Percentiles rank a stretch among this genome's conserved stretches.
Evolutionary conservation across 192 early-diverging fungal species (phyloP).

Genomic region (Linnemannia zychae): DNA sequence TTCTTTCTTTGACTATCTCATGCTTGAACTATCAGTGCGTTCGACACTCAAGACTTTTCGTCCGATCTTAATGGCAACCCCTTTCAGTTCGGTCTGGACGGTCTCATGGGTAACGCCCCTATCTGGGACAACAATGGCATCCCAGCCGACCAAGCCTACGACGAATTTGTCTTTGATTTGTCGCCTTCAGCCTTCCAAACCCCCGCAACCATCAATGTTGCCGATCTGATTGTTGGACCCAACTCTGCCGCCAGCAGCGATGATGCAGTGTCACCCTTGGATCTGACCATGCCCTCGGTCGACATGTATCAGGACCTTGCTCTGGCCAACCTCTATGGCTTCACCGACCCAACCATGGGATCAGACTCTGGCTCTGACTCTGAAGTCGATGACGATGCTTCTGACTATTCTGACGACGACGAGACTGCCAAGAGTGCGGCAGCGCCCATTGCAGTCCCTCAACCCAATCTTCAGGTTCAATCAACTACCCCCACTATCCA

Average conservation of each 20-base stretch:
- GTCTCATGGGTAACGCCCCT: constrained; percentile 28
- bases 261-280: constrained; percentile 30
- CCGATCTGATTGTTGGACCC: constrained; percentile 50
- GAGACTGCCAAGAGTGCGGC: neutral
- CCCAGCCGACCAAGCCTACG: constrained; percentile 45
- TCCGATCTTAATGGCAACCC: constrained; percentile 23
- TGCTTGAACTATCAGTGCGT: constrained; percentile 8
- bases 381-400: constrained; percentile 22
- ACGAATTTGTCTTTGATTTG: constrained; percentile 51
- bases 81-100: constrained; percentile 29
- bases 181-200: constrained; percentile 27
- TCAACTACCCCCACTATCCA: neutral
- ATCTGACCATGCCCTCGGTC: constrained; percentile 15
- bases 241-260: constrained; percentile 19
- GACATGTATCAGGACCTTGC: constrained; percentile 37
- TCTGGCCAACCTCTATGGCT: constrained; percentile 45
- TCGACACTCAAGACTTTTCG: constrained; percentile 36
- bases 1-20: neutral
- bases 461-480: neutral
- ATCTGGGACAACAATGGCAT: constrained; percentile 37
- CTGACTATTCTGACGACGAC: constrained; percentile 7
- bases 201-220: constrained; percentile 45
- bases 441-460: neutral
- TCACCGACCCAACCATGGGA: constrained; percentile 15
- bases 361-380: constrained; percentile 38